Conservation (phyloP, 2,329 filamentous ascomycete genomes). For the Fusarium marasasianum region DNA sequence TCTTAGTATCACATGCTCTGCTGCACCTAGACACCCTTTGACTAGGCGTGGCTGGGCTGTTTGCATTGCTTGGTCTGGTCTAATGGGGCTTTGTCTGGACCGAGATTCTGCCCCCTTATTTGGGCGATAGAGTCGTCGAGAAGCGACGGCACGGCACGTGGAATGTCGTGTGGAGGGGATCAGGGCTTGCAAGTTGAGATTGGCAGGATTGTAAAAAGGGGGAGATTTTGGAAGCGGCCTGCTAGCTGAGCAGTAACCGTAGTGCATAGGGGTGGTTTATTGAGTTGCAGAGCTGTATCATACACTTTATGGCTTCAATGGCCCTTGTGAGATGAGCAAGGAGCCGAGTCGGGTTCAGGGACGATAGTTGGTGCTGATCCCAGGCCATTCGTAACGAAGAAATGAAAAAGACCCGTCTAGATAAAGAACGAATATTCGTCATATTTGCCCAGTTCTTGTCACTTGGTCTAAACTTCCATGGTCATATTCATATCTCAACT, state of each 20-base stretch:
- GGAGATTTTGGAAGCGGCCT: slow-evolving; percentile 3
- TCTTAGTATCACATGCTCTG: slow-evolving; percentile 23
- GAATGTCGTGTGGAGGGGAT: not conserved
- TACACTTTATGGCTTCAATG: slow-evolving; percentile 35
- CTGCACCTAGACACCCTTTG: not conserved
- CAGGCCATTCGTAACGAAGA: slow-evolving; percentile 24
- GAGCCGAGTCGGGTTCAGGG: not conserved
- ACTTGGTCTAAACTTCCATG: not conserved
- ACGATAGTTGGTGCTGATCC: slow-evolving; percentile 17
- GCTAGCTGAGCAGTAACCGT: slow-evolving; percentile 17
- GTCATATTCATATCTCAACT: not conserved
- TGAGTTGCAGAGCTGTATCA: slow-evolving; percentile 26
- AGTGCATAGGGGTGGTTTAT: slow-evolving; percentile 4
- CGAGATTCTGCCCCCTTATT: slow-evolving; percentile 26
- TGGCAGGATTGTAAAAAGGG: slow-evolving; percentile 34
- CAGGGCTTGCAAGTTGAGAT: slow-evolving; percentile 29
- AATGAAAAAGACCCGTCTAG: slow-evolving; percentile 21
- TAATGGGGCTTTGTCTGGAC: slow-evolving; percentile 35
- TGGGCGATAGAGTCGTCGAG: slow-evolving; percentile 36
- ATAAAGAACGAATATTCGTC: slow-evolving; percentile 18
- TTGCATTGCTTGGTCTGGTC: slow-evolving; percentile 27
- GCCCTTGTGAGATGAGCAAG: slow-evolving; percentile 15
- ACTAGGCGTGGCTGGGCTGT: not conserved
- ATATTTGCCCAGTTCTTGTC: not conserved
- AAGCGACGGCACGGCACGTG: slow-evolving; percentile 26